Evolutionary conservation across 495 filamentous ascomycete species (phyloP), one percentile per base, ranked within the genome.

Genomic region (Halenospora varia): DNA sequence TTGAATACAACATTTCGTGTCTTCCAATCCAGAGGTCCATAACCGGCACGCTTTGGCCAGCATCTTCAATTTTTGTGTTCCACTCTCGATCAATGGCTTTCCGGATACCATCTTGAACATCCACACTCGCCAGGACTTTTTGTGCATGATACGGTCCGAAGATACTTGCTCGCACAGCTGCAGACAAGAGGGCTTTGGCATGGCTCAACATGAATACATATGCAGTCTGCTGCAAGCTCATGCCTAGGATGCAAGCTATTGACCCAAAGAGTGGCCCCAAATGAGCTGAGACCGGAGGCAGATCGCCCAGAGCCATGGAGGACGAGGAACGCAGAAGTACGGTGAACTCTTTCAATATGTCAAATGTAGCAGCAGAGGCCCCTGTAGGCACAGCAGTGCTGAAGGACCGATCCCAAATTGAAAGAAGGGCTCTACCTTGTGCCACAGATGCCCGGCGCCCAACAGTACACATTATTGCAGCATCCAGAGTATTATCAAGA

Each of bases 121-220:
- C 75, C 39, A 65, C 71, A 58, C 86, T 82, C 1, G 90, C 92
- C 25, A 99, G 75, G 46, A 96, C 72, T 66, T 77, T 84, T 71
- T 99, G 90, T 50, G 89, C 89, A 69, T 95, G 88, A 69, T 97
- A 99, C 18, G 95, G 93, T 0, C 94, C 94, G 73, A 97, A 85
- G 35, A 96, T 83, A 20, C 88, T 84, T 23, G 94, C 89, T 11
- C 94, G 76, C 56, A 99, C 93, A 2, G 88, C 95, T 1, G 94
- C 94, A 56, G 88, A 92, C 10, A 96, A 74, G 23, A 97, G 75
- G 1, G 93, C 90, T 70, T 96, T 94, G 17, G 87, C 88, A 69
- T 97, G 94, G 53, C 86, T 85, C 55, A 97, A 75, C 66, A 98
- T 73, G 70, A 92, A 97, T 2, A 93, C 76, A 70, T 96, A 96